Evolutionary conservation across 1,284 basidiomycete species (phyloP), one percentile per base, ranked within the genome.

Genomic region (Sporisorium graminicola): DNA sequence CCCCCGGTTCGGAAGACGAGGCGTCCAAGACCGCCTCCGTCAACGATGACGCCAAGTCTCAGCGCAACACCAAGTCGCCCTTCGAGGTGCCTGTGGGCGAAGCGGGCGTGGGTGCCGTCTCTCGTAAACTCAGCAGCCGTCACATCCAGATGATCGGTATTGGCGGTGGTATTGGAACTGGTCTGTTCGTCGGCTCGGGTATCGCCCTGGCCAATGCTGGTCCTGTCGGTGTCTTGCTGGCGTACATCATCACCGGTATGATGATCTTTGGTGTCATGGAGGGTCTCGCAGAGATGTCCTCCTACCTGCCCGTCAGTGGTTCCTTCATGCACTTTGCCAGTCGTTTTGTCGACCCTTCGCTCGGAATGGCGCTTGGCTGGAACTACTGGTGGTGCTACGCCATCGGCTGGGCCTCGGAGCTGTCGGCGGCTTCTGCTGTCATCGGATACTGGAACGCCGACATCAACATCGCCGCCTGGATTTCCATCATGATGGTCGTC

Each of bases 301-400:
- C 79, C 8, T 61, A 78, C 42, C 63, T 80, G 16, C 82, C 83
- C 9, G 79, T 83, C n/a, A 74, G 77, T 3, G 83, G 83, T 5
- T 77, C 77, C 6, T 84, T 84, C 51, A 70, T 78, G 49, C 71
- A 78, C 26, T 83, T 81, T 37, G 75, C 79, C 9, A 66, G 67
- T 13, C 78, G 81, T 3, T 83, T 79, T 54, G 67, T 84, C 37
- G 92, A 93, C 82, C 92, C 92, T 52, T 90, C 92, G 3, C 87
- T 91, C 57, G 92, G 92, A 43, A 92, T 92, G 79, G 91, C 91
- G 5, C 88, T 84, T 2, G 83, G 83, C 10, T 78, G 66, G 74
- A 79, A 78, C 67, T 81, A 79, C 49, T 70, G 66, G 78, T 81
- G 83, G 58, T 82, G 79, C 61, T 74, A 83, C 43, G 76, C 81